Evolutionary conservation across 2,329 filamentous ascomycete genomes (phyloP), one percentile per base, ranked within the genome.

Genomic region (Fonsecaea pugnacius): DNA sequence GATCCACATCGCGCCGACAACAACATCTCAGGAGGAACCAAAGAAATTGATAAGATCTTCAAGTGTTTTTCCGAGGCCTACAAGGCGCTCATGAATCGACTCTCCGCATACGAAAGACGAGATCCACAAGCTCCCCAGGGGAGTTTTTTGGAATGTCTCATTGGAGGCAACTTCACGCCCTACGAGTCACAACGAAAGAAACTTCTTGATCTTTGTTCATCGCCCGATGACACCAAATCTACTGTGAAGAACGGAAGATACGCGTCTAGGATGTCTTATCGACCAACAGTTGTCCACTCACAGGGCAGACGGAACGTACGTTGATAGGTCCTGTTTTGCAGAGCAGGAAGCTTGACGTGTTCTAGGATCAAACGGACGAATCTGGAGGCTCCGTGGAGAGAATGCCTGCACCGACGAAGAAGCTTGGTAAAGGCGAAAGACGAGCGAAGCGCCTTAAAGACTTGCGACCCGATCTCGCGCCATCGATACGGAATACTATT

Each of bases 11-110:
- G 91, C 64, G 75, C 85, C 0, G 79, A 83, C 30, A 98, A 98
- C 75, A 95, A 99, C 73, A 95, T 99, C 30, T 89, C 95, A 0
- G 92, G 92, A 9, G 93, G 93, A 9, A 95, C 92, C 0, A 84
- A 82, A 52, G 90, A 91, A 69, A 91, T 90, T 7, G 69, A 77
- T 0, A 80, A 85, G 8, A 90, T 97, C 55, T 80, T 91, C 69
- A 74, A 81, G n/a, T 82, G 83, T 12, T 98, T 99, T 75, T 79
- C 84, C 1, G 78, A 87, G 1, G 90, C 91, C 0, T 85, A 87
- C 72, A 72, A 80, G 9, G 75, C 75, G 2, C 77, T 96, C 16
- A 79, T 82, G 53, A 75, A 83, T 3, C 83, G 85, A 35, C 87
- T 94, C 82, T 54, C 54, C 40, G 54, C 59, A 2, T 64, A 65